Conservation (phyloP, 2,329 filamentous ascomycete species). For the Cladophialophora psammophila region DNA sequence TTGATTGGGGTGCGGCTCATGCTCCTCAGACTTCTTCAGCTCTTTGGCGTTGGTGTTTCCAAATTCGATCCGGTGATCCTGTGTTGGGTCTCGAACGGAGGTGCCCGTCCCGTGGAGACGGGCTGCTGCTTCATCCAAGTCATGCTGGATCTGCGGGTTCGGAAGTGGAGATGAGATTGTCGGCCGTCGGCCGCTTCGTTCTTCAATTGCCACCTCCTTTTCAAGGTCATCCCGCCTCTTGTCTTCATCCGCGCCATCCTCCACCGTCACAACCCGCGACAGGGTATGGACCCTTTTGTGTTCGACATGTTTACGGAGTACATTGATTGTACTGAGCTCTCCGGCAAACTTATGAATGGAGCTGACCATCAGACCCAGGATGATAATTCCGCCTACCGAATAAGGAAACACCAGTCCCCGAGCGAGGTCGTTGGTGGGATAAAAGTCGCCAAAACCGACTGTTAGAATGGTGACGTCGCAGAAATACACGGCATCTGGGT, state of each 20-base stretch:
- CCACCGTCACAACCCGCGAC: constrained; percentile 58
- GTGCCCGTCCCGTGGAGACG: neutral
- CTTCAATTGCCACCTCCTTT: constrained; percentile 37
- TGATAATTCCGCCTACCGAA: constrained; percentile 82
- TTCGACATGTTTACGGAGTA: constrained; percentile 66
- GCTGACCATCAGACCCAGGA: constrained; percentile 81
- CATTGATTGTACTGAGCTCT: constrained; percentile 67
- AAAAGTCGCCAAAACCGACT: constrained; percentile 69
- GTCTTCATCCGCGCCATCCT: constrained; percentile 22
- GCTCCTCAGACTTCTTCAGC: constrained; percentile 22
- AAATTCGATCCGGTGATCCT: constrained; percentile 29
- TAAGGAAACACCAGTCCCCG: constrained; percentile 82
- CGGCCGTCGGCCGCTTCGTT: constrained; percentile 33
- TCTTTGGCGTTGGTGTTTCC: constrained; percentile 21
- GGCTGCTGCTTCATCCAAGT: constrained; percentile 33
- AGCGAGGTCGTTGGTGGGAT: constrained; percentile 63
- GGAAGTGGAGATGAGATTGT: constrained; percentile 47
- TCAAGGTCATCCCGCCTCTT: constrained; percentile 42
- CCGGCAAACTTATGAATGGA: constrained; percentile 74
- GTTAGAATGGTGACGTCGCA: constrained; percentile 73
- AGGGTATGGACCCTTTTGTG: constrained; percentile 62
- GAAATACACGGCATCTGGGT: constrained; percentile 80
- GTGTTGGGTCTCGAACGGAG: constrained; percentile 9
- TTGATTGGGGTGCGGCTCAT: constrained; percentile 31
- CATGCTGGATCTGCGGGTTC: constrained; percentile 39